Evolutionary conservation across 1,284 basidiomycete species (phyloP).

Genomic region (Austroboletus novae-zelandiae): DNA sequence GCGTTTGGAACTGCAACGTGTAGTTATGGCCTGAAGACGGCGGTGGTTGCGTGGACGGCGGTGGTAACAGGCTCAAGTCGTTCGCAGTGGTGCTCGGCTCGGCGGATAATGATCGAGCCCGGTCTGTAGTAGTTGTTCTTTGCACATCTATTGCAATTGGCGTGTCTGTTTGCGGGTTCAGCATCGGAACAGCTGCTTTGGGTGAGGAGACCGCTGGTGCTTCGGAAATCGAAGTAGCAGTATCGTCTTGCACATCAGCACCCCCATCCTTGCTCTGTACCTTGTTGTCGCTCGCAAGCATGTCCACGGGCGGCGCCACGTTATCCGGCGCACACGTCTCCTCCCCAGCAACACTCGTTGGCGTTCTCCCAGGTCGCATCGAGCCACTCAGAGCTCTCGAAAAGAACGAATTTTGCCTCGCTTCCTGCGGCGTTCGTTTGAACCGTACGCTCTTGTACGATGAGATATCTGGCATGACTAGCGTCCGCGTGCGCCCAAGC

Average conservation of each 20-base stretch:
- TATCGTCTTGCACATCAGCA: conserved; percentile 6
- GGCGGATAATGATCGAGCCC: background rate
- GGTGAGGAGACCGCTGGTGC: background rate
- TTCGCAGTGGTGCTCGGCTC: background rate
- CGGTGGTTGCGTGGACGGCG: background rate
- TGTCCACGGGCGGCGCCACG: background rate
- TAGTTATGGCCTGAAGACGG: background rate
- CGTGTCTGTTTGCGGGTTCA: background rate
- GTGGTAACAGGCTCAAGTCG: background rate
- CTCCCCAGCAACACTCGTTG: background rate
- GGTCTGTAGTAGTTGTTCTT: background rate
- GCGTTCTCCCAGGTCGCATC: background rate
- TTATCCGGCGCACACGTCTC: background rate
- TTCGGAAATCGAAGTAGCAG: background rate
- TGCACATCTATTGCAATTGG: background rate
- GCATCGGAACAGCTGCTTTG: background rate
- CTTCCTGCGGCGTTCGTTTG: conserved; percentile 10
- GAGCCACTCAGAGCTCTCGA: conserved; percentile 18
- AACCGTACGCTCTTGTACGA: conserved; percentile 21
- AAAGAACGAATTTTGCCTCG: conserved; percentile 24
- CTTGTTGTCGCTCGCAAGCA: background rate
- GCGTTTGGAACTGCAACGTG: background rate
- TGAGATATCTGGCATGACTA: conserved; percentile 27
- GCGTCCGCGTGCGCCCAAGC: background rate
- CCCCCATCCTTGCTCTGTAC: background rate